A percentile compares a stretch with the other conserved stretches of the same genome.
Conservation (phyloP, 345 rosid genomes). For the Litchi chinensis region DNA sequence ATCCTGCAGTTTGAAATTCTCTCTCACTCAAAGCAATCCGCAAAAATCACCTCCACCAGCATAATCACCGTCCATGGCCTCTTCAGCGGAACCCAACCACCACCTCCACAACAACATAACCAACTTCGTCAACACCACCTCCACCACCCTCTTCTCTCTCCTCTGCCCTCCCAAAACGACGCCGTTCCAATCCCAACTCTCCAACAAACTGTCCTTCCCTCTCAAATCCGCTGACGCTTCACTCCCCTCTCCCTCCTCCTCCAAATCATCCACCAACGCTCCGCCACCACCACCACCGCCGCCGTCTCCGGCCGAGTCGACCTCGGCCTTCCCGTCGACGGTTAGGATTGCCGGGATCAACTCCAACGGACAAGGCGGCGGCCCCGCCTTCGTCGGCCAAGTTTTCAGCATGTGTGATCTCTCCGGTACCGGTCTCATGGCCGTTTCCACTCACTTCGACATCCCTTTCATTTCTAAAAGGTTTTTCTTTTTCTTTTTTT, state of each 20-base stretch:
- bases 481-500: slow-evolving; percentile 36
- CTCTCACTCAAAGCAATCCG: not conserved
- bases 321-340: slow-evolving; percentile 71
- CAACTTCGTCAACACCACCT: slow-evolving; percentile 46
- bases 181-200: slow-evolving; percentile 33
- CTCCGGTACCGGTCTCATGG: slow-evolving; percentile 95
- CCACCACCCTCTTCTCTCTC: slow-evolving; percentile 46
- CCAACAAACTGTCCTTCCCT: slow-evolving; percentile 54
- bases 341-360: slow-evolving; percentile 71
- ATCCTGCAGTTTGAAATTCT: not conserved
- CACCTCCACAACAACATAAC: slow-evolving; percentile 39
- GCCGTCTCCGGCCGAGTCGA: slow-evolving; percentile 50
- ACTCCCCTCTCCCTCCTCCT: slow-evolving; percentile 32
- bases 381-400: slow-evolving; percentile 97
- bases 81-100: slow-evolving; percentile 38
- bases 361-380: slow-evolving; percentile 68
- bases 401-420: slow-evolving; percentile 98
- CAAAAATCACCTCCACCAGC: not conserved
- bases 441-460: slow-evolving; percentile 90
- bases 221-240: slow-evolving; percentile 46
- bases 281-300: slow-evolving; percentile 41
- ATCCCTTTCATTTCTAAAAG: slow-evolving; percentile 86
- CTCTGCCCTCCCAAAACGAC: slow-evolving; percentile 37
- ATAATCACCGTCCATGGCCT: slow-evolving; percentile 35
- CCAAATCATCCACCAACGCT: slow-evolving; percentile 44